These are phyloP conservation scores for Neonectria punicea DNA, from an alignment of 2,329 filamentous ascomycete species.

Conservation along the genomic window DNA sequence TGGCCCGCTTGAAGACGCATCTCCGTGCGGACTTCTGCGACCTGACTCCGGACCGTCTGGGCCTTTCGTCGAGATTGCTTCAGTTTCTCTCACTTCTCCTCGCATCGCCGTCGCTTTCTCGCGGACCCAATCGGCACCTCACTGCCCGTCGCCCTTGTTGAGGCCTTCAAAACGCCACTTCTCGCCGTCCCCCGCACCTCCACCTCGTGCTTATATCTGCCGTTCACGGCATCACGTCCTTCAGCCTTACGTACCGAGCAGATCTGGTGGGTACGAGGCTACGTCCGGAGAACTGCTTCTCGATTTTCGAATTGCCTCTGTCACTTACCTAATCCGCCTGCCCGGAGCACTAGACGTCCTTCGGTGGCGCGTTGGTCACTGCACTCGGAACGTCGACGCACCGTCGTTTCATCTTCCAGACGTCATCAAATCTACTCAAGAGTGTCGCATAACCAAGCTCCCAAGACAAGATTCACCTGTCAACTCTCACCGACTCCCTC, in stretches of 20 bases:
- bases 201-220: slow-evolving; percentile 15
- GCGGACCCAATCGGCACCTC: background rate
- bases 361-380: slow-evolving; percentile 15
- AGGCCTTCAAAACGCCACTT: background rate
- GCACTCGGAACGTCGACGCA: slow-evolving; percentile 17
- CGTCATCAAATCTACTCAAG: slow-evolving; percentile 8
- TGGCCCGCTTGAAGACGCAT: slow-evolving; percentile 7
- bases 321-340: slow-evolving; percentile 18
- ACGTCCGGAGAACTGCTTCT: background rate
- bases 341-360: slow-evolving; percentile 9
- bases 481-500: slow-evolving; percentile 3
- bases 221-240: slow-evolving; percentile 5
- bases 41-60: slow-evolving; percentile 1
- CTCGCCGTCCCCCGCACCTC: slow-evolving; percentile 13
- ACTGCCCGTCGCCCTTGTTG: background rate
- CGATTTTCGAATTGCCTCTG: slow-evolving; percentile 1
- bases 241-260: slow-evolving; percentile 13
- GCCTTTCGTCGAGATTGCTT: background rate
- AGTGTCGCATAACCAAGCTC: background rate
- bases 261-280: slow-evolving; percentile 11
- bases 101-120: background rate
- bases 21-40: slow-evolving; percentile 4
- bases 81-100: background rate
- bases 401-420: slow-evolving; percentile 12
- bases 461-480: background rate